These are phyloP conservation scores for Trypanosoma avium DNA, from an alignment of 208 protist genomes.

Conservation along the genomic window DNA sequence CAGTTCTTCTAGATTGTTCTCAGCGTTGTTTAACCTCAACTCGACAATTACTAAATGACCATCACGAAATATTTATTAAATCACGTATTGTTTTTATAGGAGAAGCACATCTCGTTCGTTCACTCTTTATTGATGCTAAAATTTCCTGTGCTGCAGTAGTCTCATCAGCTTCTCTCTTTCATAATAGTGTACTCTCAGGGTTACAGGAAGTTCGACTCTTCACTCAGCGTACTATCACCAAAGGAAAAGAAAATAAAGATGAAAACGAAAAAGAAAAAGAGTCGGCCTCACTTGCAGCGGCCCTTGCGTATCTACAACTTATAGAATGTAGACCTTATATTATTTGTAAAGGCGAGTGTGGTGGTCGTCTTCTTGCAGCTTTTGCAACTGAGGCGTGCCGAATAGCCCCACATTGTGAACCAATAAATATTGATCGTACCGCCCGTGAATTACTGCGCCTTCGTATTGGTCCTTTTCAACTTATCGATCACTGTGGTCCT, in stretches of 20 bases:
- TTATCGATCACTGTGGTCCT: conserved; percentile 55
- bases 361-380: conserved; percentile 48
- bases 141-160: conserved; percentile 54
- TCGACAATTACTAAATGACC: conserved; percentile 35
- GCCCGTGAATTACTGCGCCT: conserved; percentile 44
- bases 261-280: no score
- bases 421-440: conserved; percentile 42
- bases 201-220: conserved; percentile 73
- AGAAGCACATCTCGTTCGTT: conserved; percentile 30
- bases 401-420: conserved; percentile 15
- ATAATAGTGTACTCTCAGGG: conserved; percentile 19
- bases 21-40: conserved; percentile 33
- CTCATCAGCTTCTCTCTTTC: conserved; percentile 40
- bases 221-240: no score
- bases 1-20: conserved; percentile 63
- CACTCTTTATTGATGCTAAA: conserved; percentile 24
- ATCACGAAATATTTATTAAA: conserved; percentile 25
- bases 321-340: conserved; percentile 45
- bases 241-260: no score
- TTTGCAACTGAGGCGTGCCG: conserved; percentile 43
- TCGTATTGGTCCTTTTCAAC: conserved; percentile 38
- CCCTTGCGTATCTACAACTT: conserved; percentile 52
- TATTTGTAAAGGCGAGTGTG: conserved; percentile 33
- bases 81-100: conserved; percentile 53
- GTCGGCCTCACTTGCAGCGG: conserved; percentile 49